Evolutionary conservation across 768 basidiomycete species (phyloP).

Genomic region (Cystobasidiopsis lactophilus): DNA sequence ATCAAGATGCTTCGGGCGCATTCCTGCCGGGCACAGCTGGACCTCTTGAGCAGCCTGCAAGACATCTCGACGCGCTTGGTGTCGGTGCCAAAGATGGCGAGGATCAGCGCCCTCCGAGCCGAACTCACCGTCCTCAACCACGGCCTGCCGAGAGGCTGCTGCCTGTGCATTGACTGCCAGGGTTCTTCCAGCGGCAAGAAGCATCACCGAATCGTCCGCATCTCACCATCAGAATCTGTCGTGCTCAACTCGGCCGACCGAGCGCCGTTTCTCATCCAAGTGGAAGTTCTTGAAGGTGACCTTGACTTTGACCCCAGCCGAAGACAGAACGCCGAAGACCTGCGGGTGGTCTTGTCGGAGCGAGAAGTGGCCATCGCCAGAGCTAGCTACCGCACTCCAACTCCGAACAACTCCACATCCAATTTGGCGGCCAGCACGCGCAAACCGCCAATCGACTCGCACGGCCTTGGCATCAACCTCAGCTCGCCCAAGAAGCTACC

Average conservation of each 20-base stretch:
- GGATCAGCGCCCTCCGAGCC: conserved; percentile 85
- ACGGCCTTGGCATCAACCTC: conserved; percentile 15
- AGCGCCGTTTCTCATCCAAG: conserved; percentile 73
- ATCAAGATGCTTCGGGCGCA: conserved; percentile 13
- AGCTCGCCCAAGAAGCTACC: too few species aligned
- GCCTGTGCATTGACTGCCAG: conserved; percentile 18
- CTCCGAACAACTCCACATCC: too few species aligned
- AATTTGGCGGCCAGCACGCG: conserved; percentile 14
- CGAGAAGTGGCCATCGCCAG: conserved; percentile 20
- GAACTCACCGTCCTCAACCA: conserved; percentile 90
- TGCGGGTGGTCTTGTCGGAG: conserved; percentile 33
- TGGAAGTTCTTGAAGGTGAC: conserved; percentile 75
- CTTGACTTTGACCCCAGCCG: conserved; percentile 76
- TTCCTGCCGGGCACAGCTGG: conserved; percentile 18
- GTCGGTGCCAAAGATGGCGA: conserved; percentile 76
- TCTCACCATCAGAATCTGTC: conserved; percentile 91
- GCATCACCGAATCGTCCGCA: conserved; percentile 87
- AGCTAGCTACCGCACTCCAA: background rate
- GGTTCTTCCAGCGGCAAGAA: conserved; percentile 28
- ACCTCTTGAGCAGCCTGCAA: conserved; percentile 41
- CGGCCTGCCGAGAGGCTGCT: conserved; percentile 81
- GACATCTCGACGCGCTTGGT: conserved; percentile 78
- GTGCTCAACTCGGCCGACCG: conserved; percentile 94
- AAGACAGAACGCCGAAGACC: conserved; percentile 59
- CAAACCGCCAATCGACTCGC: conserved; percentile 18